These are phyloP conservation scores for Chlamydomonas sphaeroides DNA, from an alignment of 139 green algal genomes.

Conservation along the genomic window DNA sequence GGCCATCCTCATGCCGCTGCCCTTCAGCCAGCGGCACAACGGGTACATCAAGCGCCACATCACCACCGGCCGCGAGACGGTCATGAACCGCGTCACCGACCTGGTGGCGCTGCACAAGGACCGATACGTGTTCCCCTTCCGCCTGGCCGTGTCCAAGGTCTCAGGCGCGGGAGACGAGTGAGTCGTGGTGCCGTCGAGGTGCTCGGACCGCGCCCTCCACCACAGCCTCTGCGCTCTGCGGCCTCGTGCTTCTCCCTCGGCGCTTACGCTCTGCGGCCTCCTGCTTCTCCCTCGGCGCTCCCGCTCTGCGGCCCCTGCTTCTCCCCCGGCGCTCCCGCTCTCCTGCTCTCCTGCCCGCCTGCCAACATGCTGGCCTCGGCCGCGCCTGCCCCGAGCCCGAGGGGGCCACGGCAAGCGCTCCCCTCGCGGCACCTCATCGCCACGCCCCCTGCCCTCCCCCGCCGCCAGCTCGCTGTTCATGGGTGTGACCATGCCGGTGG, in stretches of 20 bases:
- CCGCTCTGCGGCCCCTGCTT: too few species aligned
- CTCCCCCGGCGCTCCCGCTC: too few species aligned
- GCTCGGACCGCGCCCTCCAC: too few species aligned
- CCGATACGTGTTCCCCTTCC: slow-evolving; percentile 52
- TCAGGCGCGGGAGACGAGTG: slow-evolving; percentile 24
- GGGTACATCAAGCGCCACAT: slow-evolving; percentile 60
- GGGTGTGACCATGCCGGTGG: slow-evolving; percentile 38
- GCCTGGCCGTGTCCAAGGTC: slow-evolving; percentile 46
- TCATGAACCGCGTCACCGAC: slow-evolving; percentile 48
- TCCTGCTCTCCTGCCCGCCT: too few species aligned
- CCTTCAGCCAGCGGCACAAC: slow-evolving; percentile 56
- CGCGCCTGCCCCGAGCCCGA: too few species aligned
- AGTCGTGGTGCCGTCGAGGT: not conserved
- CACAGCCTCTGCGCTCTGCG: not conserved
- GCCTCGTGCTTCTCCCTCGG: too few species aligned
- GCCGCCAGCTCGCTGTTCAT: slow-evolving; percentile 49
- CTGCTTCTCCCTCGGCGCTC: too few species aligned
- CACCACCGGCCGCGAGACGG: slow-evolving; percentile 49
- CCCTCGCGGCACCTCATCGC: too few species aligned
- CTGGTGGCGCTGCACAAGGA: slow-evolving; percentile 45
- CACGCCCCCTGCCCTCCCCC: not conserved
- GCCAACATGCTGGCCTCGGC: too few species aligned
- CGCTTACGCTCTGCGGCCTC: too few species aligned
- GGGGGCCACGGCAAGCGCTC: too few species aligned
- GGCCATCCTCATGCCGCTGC: slow-evolving; percentile 41